Percentiles rank a stretch among this genome's conserved stretches.
phyloP scores from a whole-genome alignment of 305 asterid species.

The Stenogyne calaminthoides region DNA sequence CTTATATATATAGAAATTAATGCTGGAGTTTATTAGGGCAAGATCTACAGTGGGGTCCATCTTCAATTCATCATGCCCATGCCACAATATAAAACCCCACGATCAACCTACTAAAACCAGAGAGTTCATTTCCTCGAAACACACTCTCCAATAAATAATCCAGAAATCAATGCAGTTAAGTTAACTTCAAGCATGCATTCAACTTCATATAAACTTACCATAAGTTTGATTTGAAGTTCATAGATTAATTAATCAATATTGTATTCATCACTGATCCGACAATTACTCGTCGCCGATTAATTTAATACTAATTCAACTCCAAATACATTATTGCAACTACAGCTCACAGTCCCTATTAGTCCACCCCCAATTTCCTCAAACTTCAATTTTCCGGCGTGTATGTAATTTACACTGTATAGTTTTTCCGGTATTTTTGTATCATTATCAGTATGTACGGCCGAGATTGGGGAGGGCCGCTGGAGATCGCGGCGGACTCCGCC shows the following conservation, averaged over 20 bases:
- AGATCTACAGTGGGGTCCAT: neutral
- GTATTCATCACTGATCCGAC: neutral
- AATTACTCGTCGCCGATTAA: neutral
- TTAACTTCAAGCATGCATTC: neutral
- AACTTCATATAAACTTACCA: neutral
- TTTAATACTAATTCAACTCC: neutral
- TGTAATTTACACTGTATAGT: neutral
- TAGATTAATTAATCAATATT: neutral
- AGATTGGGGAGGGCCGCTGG: slow-evolving; percentile 17
- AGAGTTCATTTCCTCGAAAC: neutral
- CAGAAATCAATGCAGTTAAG: neutral
- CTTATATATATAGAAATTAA: neutral
- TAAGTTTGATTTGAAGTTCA: neutral
- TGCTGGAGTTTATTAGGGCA: neutral
- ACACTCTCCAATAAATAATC: neutral
- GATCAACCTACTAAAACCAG: neutral
- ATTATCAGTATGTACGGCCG: slow-evolving; percentile 2
- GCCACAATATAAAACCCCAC: neutral
- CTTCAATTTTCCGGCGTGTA: neutral
- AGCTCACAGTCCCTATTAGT: neutral
- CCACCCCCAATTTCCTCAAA: neutral
- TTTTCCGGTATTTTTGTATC: neutral
- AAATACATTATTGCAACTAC: neutral
- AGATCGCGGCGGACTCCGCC: slow-evolving; percentile 15
- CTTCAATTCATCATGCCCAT: neutral